Percentiles rank a stretch among this genome's conserved stretches.
These are phyloP conservation scores for Oryza glumipatula DNA, from an alignment of 176 grass and related monocot species.

Conservation along the genomic window DNA sequence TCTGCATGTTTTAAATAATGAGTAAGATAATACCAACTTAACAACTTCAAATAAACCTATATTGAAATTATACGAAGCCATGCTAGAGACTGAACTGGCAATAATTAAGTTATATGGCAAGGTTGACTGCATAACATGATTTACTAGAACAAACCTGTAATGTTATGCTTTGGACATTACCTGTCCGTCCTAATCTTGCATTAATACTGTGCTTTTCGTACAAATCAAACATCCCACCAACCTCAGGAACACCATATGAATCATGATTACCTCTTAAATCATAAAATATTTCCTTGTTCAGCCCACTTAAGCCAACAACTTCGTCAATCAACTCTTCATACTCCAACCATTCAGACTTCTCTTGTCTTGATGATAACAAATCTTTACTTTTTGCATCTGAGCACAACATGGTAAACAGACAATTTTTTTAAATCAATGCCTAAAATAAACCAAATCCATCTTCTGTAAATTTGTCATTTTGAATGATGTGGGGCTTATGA, in stretches of 20 bases:
- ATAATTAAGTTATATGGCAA: background rate
- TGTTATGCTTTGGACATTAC: constrained; percentile 44
- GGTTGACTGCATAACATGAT: background rate
- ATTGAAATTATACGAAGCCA: background rate
- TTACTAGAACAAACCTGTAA: constrained; percentile 40
- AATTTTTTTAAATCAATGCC: background rate
- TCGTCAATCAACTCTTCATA: constrained; percentile 40
- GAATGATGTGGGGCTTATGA: background rate
- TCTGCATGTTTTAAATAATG: constrained; percentile 28
- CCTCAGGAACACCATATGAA: constrained; percentile 44
- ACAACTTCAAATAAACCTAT: background rate
- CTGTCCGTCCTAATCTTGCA: constrained; percentile 39
- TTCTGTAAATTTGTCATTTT: background rate
- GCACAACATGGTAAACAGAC: background rate
- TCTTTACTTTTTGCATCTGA: constrained; percentile 60
- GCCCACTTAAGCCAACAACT: constrained; percentile 40
- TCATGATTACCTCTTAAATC: constrained; percentile 60
- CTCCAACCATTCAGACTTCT: constrained; percentile 50
- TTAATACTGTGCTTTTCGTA: constrained; percentile 56
- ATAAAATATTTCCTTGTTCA: constrained; percentile 51
- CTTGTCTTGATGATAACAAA: constrained; percentile 51
- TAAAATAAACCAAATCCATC: background rate
- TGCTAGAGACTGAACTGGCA: background rate
- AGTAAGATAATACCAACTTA: background rate
- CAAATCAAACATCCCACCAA: constrained; percentile 53